Evolutionary conservation across 202 grass and related monocot genomes (phyloP), one percentile per base, ranked within the genome.

Genomic region (Elaeis oleifera): DNA sequence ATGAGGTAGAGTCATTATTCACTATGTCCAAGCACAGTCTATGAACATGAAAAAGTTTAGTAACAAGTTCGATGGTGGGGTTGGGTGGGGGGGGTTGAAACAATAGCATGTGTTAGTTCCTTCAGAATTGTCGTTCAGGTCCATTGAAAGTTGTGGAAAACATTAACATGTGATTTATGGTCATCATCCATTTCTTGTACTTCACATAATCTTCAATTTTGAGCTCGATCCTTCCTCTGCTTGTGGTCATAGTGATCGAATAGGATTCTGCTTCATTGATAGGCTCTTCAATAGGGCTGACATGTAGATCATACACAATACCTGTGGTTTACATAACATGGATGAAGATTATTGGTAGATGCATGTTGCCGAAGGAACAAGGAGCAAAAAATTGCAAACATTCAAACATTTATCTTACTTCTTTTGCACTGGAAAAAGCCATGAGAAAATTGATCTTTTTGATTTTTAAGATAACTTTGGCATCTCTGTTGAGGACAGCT

Each of bases 141-240:
- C 56, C 75, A 23, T 39, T 60, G 53, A 95, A 58, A 16, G 82
- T 84, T 77, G 80, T 84, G 56, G 94, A 89, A 56, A 88, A 65
- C 21, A 78, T 76, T 55, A 97, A 71, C 88, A 97, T 92, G 79
- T 97, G 85, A 51, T 76, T 92, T 58, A 97, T 72, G 11, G 94
- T 86, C 27, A 77, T 83, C 61, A 97, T 74, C 94, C 94, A 97
- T 74, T 90, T 81, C 79, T 86, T 97, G 85, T 89, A 92, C 31
- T 80, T 58, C 24, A 72, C 60, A 60, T 92, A 85, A 68, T 97
- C 82, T 74, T 81, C 78, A 58, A 86, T 69, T 68, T 90, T 86
- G 53, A 97, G 84, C 71, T 84, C 76, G 73, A 92, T 84, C 79
- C 84, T 90, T 49, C 94, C 94, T 82, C 79, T 91, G 84, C 66